phyloP scores from a whole-genome alignment of 352 stramenopile species.

The Pythium graminicola region DNA sequence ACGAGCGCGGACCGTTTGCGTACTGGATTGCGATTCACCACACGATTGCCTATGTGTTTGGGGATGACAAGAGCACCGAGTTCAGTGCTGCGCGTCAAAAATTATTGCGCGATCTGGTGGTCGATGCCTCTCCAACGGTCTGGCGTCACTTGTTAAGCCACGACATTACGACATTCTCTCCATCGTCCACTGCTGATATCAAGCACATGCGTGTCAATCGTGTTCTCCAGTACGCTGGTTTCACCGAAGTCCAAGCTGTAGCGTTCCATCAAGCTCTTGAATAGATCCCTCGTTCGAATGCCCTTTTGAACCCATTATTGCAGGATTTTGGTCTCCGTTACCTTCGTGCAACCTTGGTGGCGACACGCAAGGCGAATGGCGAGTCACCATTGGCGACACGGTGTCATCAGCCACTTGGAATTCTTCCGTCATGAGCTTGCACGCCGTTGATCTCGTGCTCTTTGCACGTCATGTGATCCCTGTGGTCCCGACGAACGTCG shows the following conservation, averaged over 20 bases:
- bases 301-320: constrained; percentile 8
- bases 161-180: constrained; percentile 16
- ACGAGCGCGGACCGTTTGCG: constrained; percentile 36
- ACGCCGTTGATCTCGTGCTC: constrained; percentile 63
- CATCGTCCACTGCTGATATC: not conserved
- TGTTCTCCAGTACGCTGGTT: constrained; percentile 6
- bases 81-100: constrained; percentile 46
- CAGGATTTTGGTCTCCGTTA: not conserved
- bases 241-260: not conserved
- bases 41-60: constrained; percentile 50
- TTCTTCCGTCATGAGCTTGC: constrained; percentile 19
- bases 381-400: too few relatives aligned
- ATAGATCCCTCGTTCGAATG: constrained; percentile 11
- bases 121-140: constrained; percentile 25
- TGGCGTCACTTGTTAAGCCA: constrained; percentile 56
- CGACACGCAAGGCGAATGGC: too few relatives aligned
- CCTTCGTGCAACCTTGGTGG: not conserved
- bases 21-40: constrained; percentile 61
- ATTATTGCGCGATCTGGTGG: constrained; percentile 36
- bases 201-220: constrained; percentile 16
- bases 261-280: not conserved
- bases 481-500: constrained; percentile 61
- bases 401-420: not conserved
- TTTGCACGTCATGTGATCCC: constrained; percentile 74
- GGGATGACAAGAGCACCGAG: constrained; percentile 10